phyloP scores from a whole-genome alignment of 1,284 basidiomycete genomes.

The Cutaneotrichosporon dermatis region DNA sequence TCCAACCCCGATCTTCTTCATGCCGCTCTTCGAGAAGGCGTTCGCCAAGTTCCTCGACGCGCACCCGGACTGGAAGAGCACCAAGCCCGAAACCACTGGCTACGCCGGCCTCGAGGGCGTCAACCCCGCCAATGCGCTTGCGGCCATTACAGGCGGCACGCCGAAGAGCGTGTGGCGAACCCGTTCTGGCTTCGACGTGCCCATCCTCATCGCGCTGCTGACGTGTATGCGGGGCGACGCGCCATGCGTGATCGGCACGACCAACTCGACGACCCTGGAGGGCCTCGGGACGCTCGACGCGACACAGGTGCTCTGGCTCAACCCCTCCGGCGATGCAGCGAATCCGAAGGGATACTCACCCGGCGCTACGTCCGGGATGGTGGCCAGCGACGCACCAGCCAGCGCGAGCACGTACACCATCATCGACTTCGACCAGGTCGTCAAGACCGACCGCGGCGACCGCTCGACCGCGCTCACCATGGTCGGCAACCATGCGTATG shows the following conservation, averaged over 20 bases:
- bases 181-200: constrained; percentile 6
- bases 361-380: constrained; percentile 10
- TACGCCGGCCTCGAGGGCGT: constrained; percentile 16
- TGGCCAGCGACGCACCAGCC: constrained; percentile 7
- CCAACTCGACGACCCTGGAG: constrained; percentile 9
- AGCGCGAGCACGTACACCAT: constrained; percentile 12
- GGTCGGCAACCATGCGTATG: constrained; percentile 20
- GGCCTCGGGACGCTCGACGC: constrained; percentile 12
- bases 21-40: constrained; percentile 25
- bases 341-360: constrained; percentile 1
- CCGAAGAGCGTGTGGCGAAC: constrained; percentile 9
- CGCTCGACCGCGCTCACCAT: constrained; percentile 12
- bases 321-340: constrained; percentile 7
- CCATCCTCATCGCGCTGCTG: constrained; percentile 12
- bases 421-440: constrained; percentile 21
- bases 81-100: constrained; percentile 1
- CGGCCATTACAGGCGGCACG: constrained; percentile 18
- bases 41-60: constrained; percentile 25
- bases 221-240: constrained; percentile 15
- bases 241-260: constrained; percentile 17
- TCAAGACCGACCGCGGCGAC: constrained; percentile 4
- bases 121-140: constrained; percentile 13
- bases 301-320: constrained; percentile 13
- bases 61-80: constrained; percentile 6
- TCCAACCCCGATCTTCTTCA: constrained; percentile 21